These are phyloP conservation scores for Oryza meyeriana DNA, from an alignment of 176 grass and related monocot genomes.

Conservation along the genomic window DNA sequence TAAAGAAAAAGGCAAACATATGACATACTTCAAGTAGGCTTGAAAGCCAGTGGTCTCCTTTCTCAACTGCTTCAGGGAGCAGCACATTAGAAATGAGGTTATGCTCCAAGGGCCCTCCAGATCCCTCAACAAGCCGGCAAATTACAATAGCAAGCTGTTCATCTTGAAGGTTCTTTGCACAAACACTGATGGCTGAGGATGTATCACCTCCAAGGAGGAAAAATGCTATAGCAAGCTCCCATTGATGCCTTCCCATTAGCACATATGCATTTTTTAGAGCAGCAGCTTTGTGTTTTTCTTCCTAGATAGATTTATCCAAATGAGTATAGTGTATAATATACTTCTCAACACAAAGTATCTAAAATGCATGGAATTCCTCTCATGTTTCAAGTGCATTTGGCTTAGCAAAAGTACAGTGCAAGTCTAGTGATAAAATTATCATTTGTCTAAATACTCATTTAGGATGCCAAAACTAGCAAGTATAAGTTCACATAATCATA, in stretches of 20 bases:
- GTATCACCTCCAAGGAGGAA: constrained; percentile 82
- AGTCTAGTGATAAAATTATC: constrained; percentile 28
- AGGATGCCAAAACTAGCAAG: constrained; percentile 26
- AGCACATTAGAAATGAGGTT: constrained; percentile 77
- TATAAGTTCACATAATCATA: constrained; percentile 7
- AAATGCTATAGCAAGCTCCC: constrained; percentile 93
- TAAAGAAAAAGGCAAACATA: constrained; percentile 24
- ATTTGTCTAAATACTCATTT: constrained; percentile 9
- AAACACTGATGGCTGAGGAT: constrained; percentile 81
- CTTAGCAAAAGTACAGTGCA: background rate
- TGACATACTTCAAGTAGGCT: constrained; percentile 83
- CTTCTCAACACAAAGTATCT: constrained; percentile 18
- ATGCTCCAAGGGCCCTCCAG: constrained; percentile 67
- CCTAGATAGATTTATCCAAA: constrained; percentile 57
- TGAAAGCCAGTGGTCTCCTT: constrained; percentile 83
- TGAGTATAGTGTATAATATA: constrained; percentile 20
- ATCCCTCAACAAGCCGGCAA: constrained; percentile 78
- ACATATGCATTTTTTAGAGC: constrained; percentile 99
- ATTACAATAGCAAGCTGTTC: constrained; percentile 92
- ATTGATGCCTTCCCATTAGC: constrained; percentile 91
- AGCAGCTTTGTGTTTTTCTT: constrained; percentile 92
- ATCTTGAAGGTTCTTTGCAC: constrained; percentile 92
- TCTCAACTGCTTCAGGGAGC: constrained; percentile 78
- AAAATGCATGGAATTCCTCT: constrained; percentile 23
- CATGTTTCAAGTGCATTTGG: background rate